Conservation (phyloP, 1,139 yeast species). For the Pneumocystis murina region DNA sequence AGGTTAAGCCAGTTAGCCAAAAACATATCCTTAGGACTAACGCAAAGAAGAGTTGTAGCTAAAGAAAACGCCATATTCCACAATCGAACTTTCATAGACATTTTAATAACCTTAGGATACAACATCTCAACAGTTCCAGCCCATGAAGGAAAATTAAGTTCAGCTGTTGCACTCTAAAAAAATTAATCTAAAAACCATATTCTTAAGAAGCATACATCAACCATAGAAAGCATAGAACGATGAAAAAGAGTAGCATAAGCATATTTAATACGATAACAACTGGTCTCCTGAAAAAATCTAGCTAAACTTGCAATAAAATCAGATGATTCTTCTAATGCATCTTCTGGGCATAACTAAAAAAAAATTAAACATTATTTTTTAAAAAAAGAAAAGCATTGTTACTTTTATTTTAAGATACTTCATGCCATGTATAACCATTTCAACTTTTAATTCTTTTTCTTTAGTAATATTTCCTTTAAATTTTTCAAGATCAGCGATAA, state of each 20-base stretch:
- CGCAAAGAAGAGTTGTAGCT: slow-evolving; percentile 61
- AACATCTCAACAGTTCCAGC: slow-evolving; percentile 57
- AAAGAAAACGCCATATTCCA: slow-evolving; percentile 66
- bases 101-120: slow-evolving; percentile 37
- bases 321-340: slow-evolving; percentile 79
- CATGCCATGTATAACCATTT: slow-evolving; percentile 81
- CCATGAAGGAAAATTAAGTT: slow-evolving; percentile 94
- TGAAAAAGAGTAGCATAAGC: slow-evolving; percentile 80
- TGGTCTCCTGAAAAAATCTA: slow-evolving; percentile 59
- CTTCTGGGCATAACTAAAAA: slow-evolving; percentile 53
- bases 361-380: background rate
- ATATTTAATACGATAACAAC: slow-evolving; percentile 42
- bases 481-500: slow-evolving; percentile 82
- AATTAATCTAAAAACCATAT: background rate
- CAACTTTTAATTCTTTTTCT: slow-evolving; percentile 58
- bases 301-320: slow-evolving; percentile 76
- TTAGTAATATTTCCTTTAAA: slow-evolving; percentile 28
- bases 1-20: slow-evolving; percentile 58
- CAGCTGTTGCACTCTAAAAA: slow-evolving; percentile 52
- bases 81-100: slow-evolving; percentile 35
- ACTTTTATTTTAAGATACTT: slow-evolving; percentile 55
- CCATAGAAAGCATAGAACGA: slow-evolving; percentile 61
- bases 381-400: background rate
- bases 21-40: slow-evolving; percentile 66
- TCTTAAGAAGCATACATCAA: slow-evolving; percentile 33